Percentiles rank a stretch among this genome's conserved stretches.
phyloP scores from a whole-genome alignment of 306 rosid genomes.

The Acmispon strigosus region DNA sequence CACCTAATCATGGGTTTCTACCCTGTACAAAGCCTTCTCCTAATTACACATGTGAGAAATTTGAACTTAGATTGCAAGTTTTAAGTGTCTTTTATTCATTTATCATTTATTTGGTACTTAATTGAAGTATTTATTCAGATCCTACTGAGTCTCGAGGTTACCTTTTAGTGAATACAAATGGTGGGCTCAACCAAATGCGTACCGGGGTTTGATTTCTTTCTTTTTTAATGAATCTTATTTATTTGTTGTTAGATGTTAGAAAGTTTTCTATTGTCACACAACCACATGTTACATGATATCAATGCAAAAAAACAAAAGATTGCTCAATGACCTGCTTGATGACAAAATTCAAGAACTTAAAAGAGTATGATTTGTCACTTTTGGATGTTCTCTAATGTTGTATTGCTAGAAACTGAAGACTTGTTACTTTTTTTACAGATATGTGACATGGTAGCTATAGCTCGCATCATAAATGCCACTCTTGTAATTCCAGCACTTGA shows the following conservation, averaged over 20 bases:
- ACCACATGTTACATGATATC: background rate
- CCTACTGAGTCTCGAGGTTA: slow-evolving; percentile 58
- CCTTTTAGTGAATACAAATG: slow-evolving; percentile 86
- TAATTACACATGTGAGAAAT: slow-evolving; percentile 58
- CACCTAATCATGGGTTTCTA: slow-evolving; percentile 54
- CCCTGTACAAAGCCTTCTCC: slow-evolving; percentile 62
- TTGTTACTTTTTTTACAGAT: slow-evolving; percentile 50
- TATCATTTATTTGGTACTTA: background rate
- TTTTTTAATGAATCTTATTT: background rate
- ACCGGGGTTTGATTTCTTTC: slow-evolving; percentile 72
- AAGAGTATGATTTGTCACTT: background rate
- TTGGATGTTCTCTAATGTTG: background rate
- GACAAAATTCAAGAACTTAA: background rate
- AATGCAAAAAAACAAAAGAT: background rate
- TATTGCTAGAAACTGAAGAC: slow-evolving; percentile 13
- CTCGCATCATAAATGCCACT: slow-evolving; percentile 85
- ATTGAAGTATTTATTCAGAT: slow-evolving; percentile 39
- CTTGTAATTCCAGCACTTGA: slow-evolving; percentile 93
- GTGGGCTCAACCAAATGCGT: slow-evolving; percentile 99
- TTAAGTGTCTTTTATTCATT: background rate
- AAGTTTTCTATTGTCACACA: background rate
- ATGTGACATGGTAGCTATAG: slow-evolving; percentile 97
- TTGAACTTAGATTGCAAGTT: slow-evolving; percentile 3
- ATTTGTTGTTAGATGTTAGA: background rate
- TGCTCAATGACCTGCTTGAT: too few relatives aligned